Evolutionary conservation across 306 rosid genomes (phyloP), one percentile per base, ranked within the genome.

Genomic region (Cyclanthera cordifolia): DNA sequence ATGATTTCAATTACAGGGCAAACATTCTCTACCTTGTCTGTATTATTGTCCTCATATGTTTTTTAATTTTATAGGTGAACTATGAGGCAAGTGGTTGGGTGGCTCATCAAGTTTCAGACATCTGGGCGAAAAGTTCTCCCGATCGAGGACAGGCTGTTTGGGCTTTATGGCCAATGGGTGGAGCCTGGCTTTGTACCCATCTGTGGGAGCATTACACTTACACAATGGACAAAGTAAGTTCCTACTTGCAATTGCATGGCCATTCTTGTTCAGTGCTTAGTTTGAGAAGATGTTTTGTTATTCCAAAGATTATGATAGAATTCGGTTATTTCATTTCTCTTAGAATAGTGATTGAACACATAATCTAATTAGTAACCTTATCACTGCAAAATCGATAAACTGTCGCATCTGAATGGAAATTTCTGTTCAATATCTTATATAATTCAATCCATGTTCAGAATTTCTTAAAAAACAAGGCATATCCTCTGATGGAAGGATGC

Each of bases 81-180:
- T 92, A 92, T 78, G 88, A 84, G 73, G 83, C 92, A 53, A 79
- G 79, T 69, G 96, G 96, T 69, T 92, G 97, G 96, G 97, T 92
- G 85, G 85, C 74, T 19, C 97, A 92, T 84, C 97, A 92, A 74
- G 96, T 89, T 68, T 84, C 97, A 30, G 96, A 92, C 74, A 58
- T 87, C 77, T 92, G 96, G 97, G 96, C 86, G 4, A 92, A 92
- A 82, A 82, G 93, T 61, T 92, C 97, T 46, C 90, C 97, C 0
- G 96, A 89, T 80, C 82, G 84, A 57, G 97, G 96, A 76, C 72
- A 78, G 73, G 96, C 97, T 53, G 96, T 89, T 52, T 92, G 96
- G 96, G 95, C 96, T 15, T 74, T 92, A 71, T 92, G 97, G 96
- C 97, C 90, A 47, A 84, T 92, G 93, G 97, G 97, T 49, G 97